Base-by-base conservation (phyloP, 352 stramenopile species). In the Globisporangium iwayamae region DNA sequence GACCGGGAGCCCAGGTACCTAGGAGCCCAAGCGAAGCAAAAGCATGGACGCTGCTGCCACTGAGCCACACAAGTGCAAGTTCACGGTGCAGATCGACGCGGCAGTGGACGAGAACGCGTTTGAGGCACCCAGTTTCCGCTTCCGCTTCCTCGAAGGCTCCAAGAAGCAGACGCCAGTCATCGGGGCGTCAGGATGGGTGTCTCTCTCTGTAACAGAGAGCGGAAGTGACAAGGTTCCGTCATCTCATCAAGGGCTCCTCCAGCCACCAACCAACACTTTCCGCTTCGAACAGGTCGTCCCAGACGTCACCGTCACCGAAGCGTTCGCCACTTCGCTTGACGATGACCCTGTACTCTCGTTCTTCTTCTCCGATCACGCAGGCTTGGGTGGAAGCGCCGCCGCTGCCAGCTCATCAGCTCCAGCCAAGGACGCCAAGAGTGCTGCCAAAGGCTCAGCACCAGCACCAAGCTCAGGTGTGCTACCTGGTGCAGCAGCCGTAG, bases 51-150 rank as follows among this genome's bases (percentile, higher is more conserved):
- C 50, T 8, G 10, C 41, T 10, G 30, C 30, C 10, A 45, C 18
- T 11, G 58, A 68, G 54, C 36, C 70, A 5, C 68, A 71, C 50
- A 90, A 83, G 66, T 87, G 76, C 68, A 81, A 66, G 28, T 83
- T 90, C 70, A 86, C 69, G 0, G n/a, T 93, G 50, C 69, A 78
- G 57, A 81, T 93, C 58, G 80, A 91, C 25, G 81, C 69, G 5
- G 60, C 69, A 11, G 60, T 89, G 18, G 62, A 48, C 36, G 77
- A 83, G 30, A 64, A 66, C 0, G 69, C 61, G 10, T 83, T 87
- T 41, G 68, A 81, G 32, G 66, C 79, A 0, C 76, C 84, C 32
- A 76, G 66, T 4, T 90, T 93, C 51, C 80, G 84, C 25, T 93
- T 89, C 52, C 75, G 76, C 6, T 91, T 90, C 55, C 60, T 93